These are phyloP conservation scores for Pseudopyricularia cyperi DNA, from an alignment of 2,329 filamentous ascomycete species.

Conservation along the genomic window DNA sequence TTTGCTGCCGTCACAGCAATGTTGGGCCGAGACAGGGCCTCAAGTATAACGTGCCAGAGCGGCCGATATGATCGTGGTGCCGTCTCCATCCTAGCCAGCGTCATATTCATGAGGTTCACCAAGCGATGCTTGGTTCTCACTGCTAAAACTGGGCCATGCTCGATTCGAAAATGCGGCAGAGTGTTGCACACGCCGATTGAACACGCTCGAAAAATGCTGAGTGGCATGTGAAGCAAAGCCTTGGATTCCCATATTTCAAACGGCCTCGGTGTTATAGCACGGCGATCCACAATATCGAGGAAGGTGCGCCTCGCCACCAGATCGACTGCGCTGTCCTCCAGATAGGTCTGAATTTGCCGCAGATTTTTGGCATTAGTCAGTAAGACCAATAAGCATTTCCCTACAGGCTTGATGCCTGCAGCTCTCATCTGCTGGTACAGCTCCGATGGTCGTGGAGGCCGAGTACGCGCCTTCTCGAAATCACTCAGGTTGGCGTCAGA, in stretches of 20 bases:
- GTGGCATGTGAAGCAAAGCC: neutral
- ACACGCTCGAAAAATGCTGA: neutral
- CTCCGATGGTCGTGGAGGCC: slow-evolving; percentile 43
- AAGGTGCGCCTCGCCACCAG: slow-evolving; percentile 6
- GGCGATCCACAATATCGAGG: slow-evolving; percentile 7
- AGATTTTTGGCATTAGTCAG: slow-evolving; percentile 37
- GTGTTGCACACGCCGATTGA: neutral
- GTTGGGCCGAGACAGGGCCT: slow-evolving; percentile 20
- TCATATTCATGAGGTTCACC: neutral
- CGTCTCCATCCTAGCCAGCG: neutral
- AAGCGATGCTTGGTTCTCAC: neutral
- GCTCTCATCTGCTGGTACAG: slow-evolving; percentile 47
- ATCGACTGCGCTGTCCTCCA: slow-evolving; percentile 28
- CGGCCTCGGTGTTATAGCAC: neutral
- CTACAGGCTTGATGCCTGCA: slow-evolving; percentile 32
- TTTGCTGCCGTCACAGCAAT: slow-evolving; percentile 14
- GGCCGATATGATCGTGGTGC: neutral
- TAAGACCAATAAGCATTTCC: slow-evolving; percentile 39
- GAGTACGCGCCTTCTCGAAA: slow-evolving; percentile 50
- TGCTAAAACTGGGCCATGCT: neutral
- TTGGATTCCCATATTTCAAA: neutral
- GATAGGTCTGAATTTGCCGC: slow-evolving; percentile 32
- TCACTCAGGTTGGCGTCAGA: slow-evolving; percentile 46
- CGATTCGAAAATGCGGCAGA: neutral
- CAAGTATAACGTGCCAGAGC: slow-evolving; percentile 26